These are phyloP conservation scores for Phytophthora niederhauseri DNA, from an alignment of 352 stramenopile species.

Conservation along the genomic window DNA sequence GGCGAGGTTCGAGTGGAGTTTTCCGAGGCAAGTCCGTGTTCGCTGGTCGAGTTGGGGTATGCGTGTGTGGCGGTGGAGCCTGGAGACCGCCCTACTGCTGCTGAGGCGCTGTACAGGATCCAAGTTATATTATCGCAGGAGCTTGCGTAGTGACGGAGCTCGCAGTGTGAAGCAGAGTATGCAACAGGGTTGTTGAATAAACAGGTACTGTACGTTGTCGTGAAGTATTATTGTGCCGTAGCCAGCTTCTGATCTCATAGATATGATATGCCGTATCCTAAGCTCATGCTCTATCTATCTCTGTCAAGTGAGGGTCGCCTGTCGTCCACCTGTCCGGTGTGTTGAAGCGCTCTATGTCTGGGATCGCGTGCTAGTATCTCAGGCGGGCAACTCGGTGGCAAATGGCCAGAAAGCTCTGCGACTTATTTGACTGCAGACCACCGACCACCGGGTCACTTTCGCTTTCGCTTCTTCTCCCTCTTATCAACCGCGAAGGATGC, in stretches of 20 bases:
- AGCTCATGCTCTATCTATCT: background rate
- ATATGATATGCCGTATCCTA: background rate
- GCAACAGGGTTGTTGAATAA: background rate
- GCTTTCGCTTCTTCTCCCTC: background rate
- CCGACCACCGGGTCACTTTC: background rate
- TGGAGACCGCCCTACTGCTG: slow-evolving; percentile 13
- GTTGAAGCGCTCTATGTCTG: background rate
- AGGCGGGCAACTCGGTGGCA: background rate
- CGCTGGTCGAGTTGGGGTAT: slow-evolving; percentile 9
- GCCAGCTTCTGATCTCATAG: background rate
- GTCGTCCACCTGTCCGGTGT: background rate
- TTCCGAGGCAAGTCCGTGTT: slow-evolving; percentile 10
- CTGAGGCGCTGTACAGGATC: slow-evolving; percentile 22
- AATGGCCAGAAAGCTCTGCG: background rate
- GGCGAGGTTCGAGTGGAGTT: slow-evolving; percentile 27
- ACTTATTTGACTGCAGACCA: background rate
- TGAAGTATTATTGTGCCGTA: background rate
- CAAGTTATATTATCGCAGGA: background rate
- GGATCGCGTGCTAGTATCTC: background rate
- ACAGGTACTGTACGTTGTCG: background rate
- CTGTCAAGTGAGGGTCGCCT: too few species aligned
- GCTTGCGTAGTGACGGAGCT: background rate
- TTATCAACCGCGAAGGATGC: background rate
- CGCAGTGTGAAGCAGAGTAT: background rate
- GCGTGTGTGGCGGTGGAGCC: slow-evolving; percentile 26